phyloP scores from a whole-genome alignment of 2,329 filamentous ascomycete genomes.

The Coniochaeta pulveracea region DNA sequence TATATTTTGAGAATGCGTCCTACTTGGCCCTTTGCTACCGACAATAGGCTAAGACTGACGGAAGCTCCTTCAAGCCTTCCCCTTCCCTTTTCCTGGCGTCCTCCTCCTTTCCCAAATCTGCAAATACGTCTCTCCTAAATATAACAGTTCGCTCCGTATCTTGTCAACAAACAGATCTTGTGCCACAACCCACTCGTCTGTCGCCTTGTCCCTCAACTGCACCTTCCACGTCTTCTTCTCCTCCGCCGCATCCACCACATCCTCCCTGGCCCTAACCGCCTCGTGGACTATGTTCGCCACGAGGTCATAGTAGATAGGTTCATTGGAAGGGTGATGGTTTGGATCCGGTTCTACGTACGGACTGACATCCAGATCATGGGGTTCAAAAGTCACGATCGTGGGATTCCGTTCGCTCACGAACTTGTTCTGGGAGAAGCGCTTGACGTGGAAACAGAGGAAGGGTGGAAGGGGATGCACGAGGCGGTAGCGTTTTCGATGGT shows the following conservation, averaged over 20 bases:
- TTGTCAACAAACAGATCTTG: constrained; percentile 91
- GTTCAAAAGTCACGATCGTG: constrained; percentile 94
- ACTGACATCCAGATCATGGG: constrained; percentile 69
- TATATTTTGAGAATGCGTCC: no score
- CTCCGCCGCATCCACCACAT: constrained; percentile 83
- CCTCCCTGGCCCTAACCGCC: constrained; percentile 65
- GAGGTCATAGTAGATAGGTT: constrained; percentile 89
- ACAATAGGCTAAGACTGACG: no score
- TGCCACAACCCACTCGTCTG: constrained; percentile 82
- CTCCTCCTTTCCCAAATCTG: constrained; percentile 91
- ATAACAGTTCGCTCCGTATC: constrained; percentile 78
- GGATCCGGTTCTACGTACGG: constrained; percentile 89
- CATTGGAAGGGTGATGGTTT: constrained; percentile 53
- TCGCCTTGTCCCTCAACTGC: constrained; percentile 71
- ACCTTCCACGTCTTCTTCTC: constrained; percentile 87
- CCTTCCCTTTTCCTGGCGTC: constrained; percentile 27
- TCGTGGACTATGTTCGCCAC: constrained; percentile 91
- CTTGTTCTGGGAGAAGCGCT: constrained; percentile 93
- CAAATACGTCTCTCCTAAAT: constrained; percentile 87
- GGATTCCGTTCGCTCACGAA: constrained; percentile 94
- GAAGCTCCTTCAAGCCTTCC: no score
- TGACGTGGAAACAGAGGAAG: constrained; percentile 88
- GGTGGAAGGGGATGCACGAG: constrained; percentile 84
- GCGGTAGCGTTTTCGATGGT: constrained; percentile 80
- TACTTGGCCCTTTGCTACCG: no score